Evolutionary conservation across 257 asterid genomes (phyloP), one percentile per base, ranked within the genome.

Genomic region (Thymus quinquecostatus): DNA sequence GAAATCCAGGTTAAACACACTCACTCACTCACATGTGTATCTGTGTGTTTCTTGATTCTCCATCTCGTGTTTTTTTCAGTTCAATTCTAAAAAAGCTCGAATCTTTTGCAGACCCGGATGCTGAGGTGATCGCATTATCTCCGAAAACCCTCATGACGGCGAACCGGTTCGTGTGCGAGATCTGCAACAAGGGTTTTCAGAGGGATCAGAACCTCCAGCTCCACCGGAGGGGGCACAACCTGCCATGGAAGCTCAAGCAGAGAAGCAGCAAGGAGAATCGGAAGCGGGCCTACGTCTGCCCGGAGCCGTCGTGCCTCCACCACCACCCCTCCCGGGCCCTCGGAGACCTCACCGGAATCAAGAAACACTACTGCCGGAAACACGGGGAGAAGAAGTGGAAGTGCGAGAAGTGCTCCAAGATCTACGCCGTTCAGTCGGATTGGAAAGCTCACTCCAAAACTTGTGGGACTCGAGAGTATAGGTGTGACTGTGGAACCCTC

Each of bases 361-460:
- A 92, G 84, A 92, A 92, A 74, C 98, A 92, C 51, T 92, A 66
- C 56, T 87, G 92, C 82, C 73, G 98, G 67, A 92, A 92, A 72
- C 98, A 92, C 29, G 98, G 98, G 7, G 98, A 92, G 80, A 92
- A 92, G 85, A 92, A 92, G 58, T 92, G 96, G 93, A 89, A 86
- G 73, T 92, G 98, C 21, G 94, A 89, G 4, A 92, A 89, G 59
- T 91, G 96, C 55, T 83, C 91, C 0, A 91, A 92, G 83, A 79
- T 86, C 8, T 92, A 92, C 65, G 98, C 98, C 0, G 98, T 92
- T 72, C 98, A 88, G 61, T 89, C 98, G 0, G 98, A 92, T 71
- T 89, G 96, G 96, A 92, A 92, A 55, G 98, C 98, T 40, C 98
- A 92, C 41, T 76, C 87, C 2, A 92, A 89, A 62, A 92, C 89